Evolutionary conservation across 148 eudicot species (phyloP).

Genomic region (Vaccinium myrtillus): DNA sequence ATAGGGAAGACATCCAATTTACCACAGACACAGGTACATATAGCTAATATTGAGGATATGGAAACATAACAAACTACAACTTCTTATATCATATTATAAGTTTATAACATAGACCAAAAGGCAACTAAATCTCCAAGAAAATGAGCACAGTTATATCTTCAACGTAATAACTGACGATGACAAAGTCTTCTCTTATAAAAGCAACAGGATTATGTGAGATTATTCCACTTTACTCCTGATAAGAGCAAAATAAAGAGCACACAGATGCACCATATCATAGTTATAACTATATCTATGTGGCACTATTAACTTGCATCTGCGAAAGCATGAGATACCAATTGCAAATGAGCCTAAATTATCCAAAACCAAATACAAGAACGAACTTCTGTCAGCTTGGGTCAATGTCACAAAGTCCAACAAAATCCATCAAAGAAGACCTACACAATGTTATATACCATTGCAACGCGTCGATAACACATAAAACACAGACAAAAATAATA

Average conservation of each 20-base stretch:
- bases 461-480: neutral
- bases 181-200: neutral
- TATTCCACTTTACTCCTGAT: conserved; percentile 3
- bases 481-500: neutral
- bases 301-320: neutral
- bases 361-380: neutral
- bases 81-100: neutral
- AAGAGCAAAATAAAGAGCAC: neutral
- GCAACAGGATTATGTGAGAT: neutral
- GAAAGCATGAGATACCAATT: neutral
- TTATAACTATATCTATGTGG: neutral
- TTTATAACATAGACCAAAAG: neutral
- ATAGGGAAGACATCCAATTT: conserved; percentile 5
- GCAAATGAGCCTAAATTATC: neutral
- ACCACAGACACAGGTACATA: neutral
- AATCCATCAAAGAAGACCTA: neutral
- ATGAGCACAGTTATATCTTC: neutral
- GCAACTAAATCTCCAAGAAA: neutral
- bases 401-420: neutral
- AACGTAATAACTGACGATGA: neutral
- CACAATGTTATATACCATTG: neutral
- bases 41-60: neutral
- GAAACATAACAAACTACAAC: neutral
- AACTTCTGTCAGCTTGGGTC: neutral
- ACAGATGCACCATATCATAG: neutral